These are phyloP conservation scores for Penicillium paneum DNA, from an alignment of 2,329 filamentous ascomycete genomes.

Conservation along the genomic window DNA sequence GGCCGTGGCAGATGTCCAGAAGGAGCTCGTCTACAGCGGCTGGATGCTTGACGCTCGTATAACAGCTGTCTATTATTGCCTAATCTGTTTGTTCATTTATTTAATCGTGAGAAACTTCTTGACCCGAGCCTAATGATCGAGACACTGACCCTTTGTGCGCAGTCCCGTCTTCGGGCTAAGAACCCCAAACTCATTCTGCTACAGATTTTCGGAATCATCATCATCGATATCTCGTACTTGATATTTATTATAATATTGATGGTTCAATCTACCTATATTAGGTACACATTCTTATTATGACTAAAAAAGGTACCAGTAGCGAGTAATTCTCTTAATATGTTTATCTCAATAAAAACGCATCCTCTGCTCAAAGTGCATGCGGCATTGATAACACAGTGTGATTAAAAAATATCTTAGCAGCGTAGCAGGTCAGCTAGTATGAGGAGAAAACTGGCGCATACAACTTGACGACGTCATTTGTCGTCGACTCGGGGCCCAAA, in stretches of 20 bases:
- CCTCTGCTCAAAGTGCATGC: no score
- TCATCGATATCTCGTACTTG: slow-evolving; percentile 37
- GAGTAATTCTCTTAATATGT: no score
- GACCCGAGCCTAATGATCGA: neutral
- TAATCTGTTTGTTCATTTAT: slow-evolving; percentile 49
- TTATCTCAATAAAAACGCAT: no score
- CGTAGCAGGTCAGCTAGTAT: no score
- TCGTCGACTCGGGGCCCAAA: neutral
- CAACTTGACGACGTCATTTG: neutral
- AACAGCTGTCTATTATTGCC: slow-evolving; percentile 36
- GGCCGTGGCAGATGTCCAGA: slow-evolving; percentile 27
- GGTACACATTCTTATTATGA: no score
- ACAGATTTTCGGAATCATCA: slow-evolving; percentile 50
- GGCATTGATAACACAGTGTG: no score
- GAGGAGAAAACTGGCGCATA: neutral
- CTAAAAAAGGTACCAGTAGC: no score
- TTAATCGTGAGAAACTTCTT: slow-evolving; percentile 24
- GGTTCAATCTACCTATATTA: no score
- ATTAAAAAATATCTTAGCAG: no score
- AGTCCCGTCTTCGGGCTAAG: slow-evolving; percentile 45
- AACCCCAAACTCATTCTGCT: slow-evolving; percentile 48
- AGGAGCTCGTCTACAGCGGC: slow-evolving; percentile 44
- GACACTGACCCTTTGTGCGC: neutral
- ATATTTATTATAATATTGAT: no score
- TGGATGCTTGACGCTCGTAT: slow-evolving; percentile 50